phyloP scores from a whole-genome alignment of 371 early-diverging fungal genomes.

The Mucor velutinosus region DNA sequence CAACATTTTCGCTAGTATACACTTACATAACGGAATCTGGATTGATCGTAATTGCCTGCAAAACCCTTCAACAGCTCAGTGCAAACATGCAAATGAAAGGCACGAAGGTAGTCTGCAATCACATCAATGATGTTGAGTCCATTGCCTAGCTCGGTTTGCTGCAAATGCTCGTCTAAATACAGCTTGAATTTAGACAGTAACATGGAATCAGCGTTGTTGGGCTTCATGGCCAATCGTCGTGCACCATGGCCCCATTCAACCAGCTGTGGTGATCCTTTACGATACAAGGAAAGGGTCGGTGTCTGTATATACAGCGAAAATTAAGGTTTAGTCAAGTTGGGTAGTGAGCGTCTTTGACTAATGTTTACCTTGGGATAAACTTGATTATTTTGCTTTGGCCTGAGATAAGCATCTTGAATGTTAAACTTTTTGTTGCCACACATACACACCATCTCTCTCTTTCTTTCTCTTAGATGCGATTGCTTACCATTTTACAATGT shows the following conservation, averaged over 20 bases:
- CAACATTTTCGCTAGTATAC: not conserved
- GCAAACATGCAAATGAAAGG: slow-evolving; percentile 57
- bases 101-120: slow-evolving; percentile 61
- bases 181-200: slow-evolving; percentile 62
- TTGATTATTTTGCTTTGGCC: slow-evolving; percentile 51
- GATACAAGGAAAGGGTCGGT: slow-evolving; percentile 47
- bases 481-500: slow-evolving; percentile 49
- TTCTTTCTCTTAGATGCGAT: slow-evolving; percentile 9
- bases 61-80: slow-evolving; percentile 54
- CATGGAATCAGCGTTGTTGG: slow-evolving; percentile 51
- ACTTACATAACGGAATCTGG: slow-evolving; percentile 46
- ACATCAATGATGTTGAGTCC: slow-evolving; percentile 57
- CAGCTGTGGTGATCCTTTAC: slow-evolving; percentile 44
- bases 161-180: slow-evolving; percentile 57
- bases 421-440: not conserved
- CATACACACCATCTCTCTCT: too few relatives aligned
- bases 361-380: slow-evolving; percentile 48
- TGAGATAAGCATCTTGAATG: not conserved
- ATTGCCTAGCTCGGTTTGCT: slow-evolving; percentile 52
- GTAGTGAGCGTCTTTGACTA: not conserved
- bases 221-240: slow-evolving; percentile 56
- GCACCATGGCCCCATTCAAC: slow-evolving; percentile 66
- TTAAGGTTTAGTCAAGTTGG: not conserved
- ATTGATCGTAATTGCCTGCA: slow-evolving; percentile 51
- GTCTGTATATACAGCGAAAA: slow-evolving; percentile 26